Evolutionary conservation across 2,329 filamentous ascomycete genomes (phyloP).

Genomic region (Penicillium sp.): DNA sequence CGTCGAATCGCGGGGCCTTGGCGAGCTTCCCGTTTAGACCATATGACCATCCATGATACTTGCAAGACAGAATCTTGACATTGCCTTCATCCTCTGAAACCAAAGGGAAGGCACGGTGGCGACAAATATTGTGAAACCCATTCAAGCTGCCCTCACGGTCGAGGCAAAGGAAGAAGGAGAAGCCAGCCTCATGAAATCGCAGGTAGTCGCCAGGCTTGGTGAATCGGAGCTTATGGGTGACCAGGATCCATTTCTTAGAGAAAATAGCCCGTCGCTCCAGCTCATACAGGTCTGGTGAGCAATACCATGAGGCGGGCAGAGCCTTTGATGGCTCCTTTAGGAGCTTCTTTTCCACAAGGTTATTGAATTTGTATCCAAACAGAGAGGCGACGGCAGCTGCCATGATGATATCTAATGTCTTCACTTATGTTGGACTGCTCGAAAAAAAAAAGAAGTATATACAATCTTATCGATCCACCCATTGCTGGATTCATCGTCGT

Average conservation of each 20-base stretch:
- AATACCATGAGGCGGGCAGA: slow-evolving; percentile 26
- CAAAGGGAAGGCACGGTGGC: slow-evolving; percentile 64
- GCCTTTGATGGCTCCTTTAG: slow-evolving; percentile 19
- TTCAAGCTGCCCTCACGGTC: slow-evolving; percentile 59
- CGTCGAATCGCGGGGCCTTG: slow-evolving; percentile 63
- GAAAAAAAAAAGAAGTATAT: not conserved
- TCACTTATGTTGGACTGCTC: not conserved
- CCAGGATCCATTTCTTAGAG: slow-evolving; percentile 27
- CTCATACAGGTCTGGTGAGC: slow-evolving; percentile 25
- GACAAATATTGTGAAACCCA: slow-evolving; percentile 66
- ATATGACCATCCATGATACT: slow-evolving; percentile 67
- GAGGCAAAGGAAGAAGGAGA: slow-evolving; percentile 59
- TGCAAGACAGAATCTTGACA: slow-evolving; percentile 60
- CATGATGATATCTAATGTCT: slow-evolving; percentile 15
- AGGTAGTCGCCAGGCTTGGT: slow-evolving; percentile 62
- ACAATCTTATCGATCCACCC: not conserved
- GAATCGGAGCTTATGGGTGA: slow-evolving; percentile 27
- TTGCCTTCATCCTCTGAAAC: slow-evolving; percentile 57
- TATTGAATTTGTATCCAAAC: slow-evolving; percentile 24
- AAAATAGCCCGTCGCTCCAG: slow-evolving; percentile 28
- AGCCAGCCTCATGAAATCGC: slow-evolving; percentile 62
- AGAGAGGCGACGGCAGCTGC: slow-evolving; percentile 25
- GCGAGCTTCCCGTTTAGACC: slow-evolving; percentile 62
- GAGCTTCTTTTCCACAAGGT: not conserved
- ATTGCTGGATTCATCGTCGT: not conserved